These are phyloP conservation scores for Echinosophora koreensis DNA, from an alignment of 306 rosid species.

Conservation along the genomic window DNA sequence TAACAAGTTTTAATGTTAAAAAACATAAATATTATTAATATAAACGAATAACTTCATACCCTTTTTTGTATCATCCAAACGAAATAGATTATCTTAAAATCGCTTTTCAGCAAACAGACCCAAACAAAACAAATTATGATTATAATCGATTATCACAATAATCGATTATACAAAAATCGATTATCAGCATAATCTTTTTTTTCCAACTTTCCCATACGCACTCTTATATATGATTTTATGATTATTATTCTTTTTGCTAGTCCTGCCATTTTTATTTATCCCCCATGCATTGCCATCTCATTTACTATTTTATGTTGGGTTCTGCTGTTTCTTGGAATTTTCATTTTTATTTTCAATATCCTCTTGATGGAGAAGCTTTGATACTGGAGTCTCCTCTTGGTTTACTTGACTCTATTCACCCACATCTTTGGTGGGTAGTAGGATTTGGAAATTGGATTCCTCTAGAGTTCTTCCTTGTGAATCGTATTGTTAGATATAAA, in stretches of 20 bases:
- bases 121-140: too few relatives aligned
- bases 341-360: not conserved
- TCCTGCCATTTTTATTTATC: not conserved
- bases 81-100: too few relatives aligned
- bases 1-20: too few relatives aligned
- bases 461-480: not conserved
- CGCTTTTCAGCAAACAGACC: too few relatives aligned
- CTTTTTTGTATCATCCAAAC: too few relatives aligned
- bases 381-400: not conserved
- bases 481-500: not conserved
- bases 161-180: too few relatives aligned
- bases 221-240: not conserved
- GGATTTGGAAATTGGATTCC: not conserved
- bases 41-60: too few relatives aligned
- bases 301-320: not conserved
- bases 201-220: too few relatives aligned
- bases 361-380: not conserved
- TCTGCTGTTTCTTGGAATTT: not conserved
- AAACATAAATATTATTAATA: too few relatives aligned
- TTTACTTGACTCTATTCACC: not conserved
- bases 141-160: too few relatives aligned
- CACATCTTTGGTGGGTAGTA: not conserved
- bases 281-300: not conserved
- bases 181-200: too few relatives aligned
- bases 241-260: not conserved